Evolutionary conservation across 108 stramenopile genomes (phyloP), one percentile per base, ranked within the genome.

Genomic region (Cyclotella cryptica): DNA sequence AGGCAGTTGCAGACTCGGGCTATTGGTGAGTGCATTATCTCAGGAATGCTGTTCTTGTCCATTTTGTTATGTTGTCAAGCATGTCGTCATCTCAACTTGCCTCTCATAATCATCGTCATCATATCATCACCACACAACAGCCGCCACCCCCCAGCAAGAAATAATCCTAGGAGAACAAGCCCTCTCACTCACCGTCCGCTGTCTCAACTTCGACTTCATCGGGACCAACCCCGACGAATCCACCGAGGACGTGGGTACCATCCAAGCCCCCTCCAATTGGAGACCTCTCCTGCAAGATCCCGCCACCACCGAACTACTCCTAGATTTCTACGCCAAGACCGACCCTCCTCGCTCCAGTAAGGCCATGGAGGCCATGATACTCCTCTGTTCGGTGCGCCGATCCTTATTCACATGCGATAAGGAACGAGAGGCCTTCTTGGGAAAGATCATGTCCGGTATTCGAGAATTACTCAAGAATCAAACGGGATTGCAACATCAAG

Each of bases 221-320:
- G 98, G 98, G 24, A 99, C 98, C 30, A 98, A 98, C 79, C 97
- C 98, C 30, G 97, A 98, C 73, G 98, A 99, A 88, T 95, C 95
- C 35, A 88, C 96, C 18, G 98, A 99, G 80, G 98, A 99, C 69
- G 96, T 98, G 21, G 97, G 98, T 18, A 98, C 98, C 12, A 97
- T 99, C 70, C 98, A 98, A 84, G 97, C 95, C 24, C 98, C 98
- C 8, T 90, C 92, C 19, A 89, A 94, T 13, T 99, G 98, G 98
- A 77, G 97, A 75, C 69, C 85, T 13, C 84, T 97, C 13, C 63
- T 99, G 13, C 90, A 93, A 61, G 96, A 98, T 76, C 82, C 95
- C 0, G 90, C 88, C 53, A 98, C 95, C 14, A 92, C 93, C 26
- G 90, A 92, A 12, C 85, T 98, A 10, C 74, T 99, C 24, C 90